Base-by-base conservation (phyloP, 345 rosid species). In the Syzygium grande region DNA sequence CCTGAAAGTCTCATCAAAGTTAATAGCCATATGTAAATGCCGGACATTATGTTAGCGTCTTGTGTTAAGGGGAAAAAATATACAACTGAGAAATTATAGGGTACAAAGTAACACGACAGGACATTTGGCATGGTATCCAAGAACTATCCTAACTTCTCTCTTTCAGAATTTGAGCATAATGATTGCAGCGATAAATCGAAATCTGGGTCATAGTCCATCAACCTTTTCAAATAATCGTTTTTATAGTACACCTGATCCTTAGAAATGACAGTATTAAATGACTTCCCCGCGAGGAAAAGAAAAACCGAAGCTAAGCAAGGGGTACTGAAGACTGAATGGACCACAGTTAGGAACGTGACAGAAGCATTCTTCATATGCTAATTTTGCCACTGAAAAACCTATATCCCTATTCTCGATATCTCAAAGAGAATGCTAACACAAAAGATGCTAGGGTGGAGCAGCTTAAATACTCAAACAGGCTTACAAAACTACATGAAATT, bases 1-100 rank as follows among this genome's bases (percentile, higher is more conserved):
- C 93, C 99, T 97, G 92, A 68, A 91, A 90, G 86, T 87, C 84
- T 61, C 30, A 84, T 22, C 85, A 41, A 10, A 83, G 85, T 51
- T 83, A 7, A 83, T 14, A 80, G 84, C 84, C 30, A 80, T 11
- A 25, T 41, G 84, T 27, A 23, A 80, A 80, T 5, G 84, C 49
- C 12, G 16, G 84, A 49, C 19, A 61, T 61, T 12, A 61, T 6
- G 34, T 27, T 6, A 61, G 17, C 73, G 7, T 61, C 34, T 61
- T 61, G 1, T 61, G 16, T 58, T 58, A n/a, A 58, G 29, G 15
- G 15, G 7, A 29, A 58, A 58, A 58, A 25, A 58, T 58, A 58
- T 25, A n/a, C 65, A 25, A 25, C 73, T 5, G 38, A 2, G 73
- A 61, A 61, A n/a, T 10, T 13, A 6, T 27, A 61, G 34, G 14